phyloP scores from a whole-genome alignment of 2,329 filamentous ascomycete genomes.

The Niveomyces coronatus region DNA sequence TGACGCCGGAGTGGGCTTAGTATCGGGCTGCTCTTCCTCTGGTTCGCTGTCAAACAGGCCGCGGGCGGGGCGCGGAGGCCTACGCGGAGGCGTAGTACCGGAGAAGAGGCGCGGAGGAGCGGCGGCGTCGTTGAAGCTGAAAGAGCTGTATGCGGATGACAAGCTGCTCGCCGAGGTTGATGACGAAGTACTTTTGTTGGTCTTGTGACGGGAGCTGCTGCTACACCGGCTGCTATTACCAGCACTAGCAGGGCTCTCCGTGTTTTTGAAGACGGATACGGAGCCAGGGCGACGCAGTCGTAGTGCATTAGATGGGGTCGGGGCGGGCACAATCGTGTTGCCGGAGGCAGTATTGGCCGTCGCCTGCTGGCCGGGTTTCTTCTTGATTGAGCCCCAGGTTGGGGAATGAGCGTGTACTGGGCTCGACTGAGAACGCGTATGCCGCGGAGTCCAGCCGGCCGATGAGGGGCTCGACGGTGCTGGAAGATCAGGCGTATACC shows the following conservation, averaged over 20 bases:
- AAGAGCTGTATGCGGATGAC: background rate
- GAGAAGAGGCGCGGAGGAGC: background rate
- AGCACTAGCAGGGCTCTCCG: too few relatives aligned
- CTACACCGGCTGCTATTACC: background rate
- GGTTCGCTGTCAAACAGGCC: constrained; percentile 7
- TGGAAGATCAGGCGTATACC: background rate
- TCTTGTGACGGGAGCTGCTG: background rate
- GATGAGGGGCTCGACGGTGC: background rate
- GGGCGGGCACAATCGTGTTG: background rate
- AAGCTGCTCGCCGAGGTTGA: constrained; percentile 1
- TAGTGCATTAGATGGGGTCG: constrained; percentile 2
- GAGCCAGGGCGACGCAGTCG: too few relatives aligned
- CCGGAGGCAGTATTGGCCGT: too few relatives aligned
- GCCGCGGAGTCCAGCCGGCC: background rate
- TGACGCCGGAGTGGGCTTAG: too few relatives aligned
- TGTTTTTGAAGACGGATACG: too few relatives aligned
- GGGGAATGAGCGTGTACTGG: too few relatives aligned
- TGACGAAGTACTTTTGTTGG: constrained; percentile 2
- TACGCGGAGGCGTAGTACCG: constrained; percentile 1
- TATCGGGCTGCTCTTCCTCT: background rate
- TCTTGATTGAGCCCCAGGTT: too few relatives aligned
- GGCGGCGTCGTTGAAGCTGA: constrained; percentile 1
- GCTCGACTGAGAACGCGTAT: constrained; percentile 6
- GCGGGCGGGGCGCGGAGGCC: constrained; percentile 6
- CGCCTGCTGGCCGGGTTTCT: too few relatives aligned